Percentiles rank a stretch among this genome's conserved stretches.
Conservation (phyloP, 1,139 yeast species). For the Taiozyma sp. region DNA sequence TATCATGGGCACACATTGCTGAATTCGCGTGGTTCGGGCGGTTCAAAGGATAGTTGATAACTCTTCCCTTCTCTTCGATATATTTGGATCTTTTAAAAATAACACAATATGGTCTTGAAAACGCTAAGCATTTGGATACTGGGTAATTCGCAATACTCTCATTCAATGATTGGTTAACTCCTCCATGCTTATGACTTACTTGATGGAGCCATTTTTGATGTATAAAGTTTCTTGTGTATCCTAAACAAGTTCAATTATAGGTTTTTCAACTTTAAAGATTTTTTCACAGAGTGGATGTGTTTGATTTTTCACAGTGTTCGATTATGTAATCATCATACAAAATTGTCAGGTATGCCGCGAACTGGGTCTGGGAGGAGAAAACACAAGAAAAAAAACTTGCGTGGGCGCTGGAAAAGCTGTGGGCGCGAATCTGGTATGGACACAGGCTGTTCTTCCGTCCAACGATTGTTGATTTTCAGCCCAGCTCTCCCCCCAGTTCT, state of each 20-base stretch:
- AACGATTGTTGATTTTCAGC: background rate
- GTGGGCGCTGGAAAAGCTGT: background rate
- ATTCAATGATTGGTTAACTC: background rate
- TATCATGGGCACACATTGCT: background rate
- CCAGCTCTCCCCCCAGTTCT: background rate
- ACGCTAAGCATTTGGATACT: background rate
- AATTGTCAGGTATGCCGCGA: background rate
- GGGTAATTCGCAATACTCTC: background rate
- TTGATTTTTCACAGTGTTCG: background rate
- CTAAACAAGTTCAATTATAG: constrained; percentile 6
- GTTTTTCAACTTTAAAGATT: constrained; percentile 15
- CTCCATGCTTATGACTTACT: constrained; percentile 29
- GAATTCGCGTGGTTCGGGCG: background rate
- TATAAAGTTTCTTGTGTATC: constrained; percentile 12
- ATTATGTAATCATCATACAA: background rate
- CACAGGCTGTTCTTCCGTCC: background rate
- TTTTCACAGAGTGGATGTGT: constrained; percentile 6
- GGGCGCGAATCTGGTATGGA: background rate
- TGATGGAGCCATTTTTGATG: constrained; percentile 48
- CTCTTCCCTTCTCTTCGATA: background rate
- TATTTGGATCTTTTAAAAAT: background rate
- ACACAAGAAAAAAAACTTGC: background rate
- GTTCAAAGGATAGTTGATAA: background rate
- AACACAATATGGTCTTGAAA: background rate
- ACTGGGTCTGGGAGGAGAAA: background rate